Base-by-base conservation (phyloP, 1,139 yeast genomes). In the Zygotorulaspora mrakii region DNA sequence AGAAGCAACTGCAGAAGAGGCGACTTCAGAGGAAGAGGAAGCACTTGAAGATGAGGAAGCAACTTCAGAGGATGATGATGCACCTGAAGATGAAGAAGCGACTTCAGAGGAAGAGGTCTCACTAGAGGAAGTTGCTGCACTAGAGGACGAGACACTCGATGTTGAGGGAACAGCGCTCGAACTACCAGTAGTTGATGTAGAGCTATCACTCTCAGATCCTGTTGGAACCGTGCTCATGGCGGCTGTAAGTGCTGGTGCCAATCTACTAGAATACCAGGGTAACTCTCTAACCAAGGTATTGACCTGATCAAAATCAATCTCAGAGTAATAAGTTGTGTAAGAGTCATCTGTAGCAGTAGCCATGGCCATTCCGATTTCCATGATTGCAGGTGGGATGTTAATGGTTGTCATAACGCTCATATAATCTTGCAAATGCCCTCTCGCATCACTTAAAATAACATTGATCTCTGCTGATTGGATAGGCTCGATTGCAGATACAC, bases 91-190 rank as follows among this genome's bases (percentile, higher is more conserved):
- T 6, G 31, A 9, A 7, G 35, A 31, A 4, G 23, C 12, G 5
- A 9, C 31, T 3, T 9, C 9, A 14, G 31, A 30, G 7, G 39
- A 36, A 9, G 39, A 9, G 9, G 12, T 21, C 7, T 18, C 18
- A 12, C 29, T 33, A 4, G 22, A 33, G 23, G 23, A 11, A 44
- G 75, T 74, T 29, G 79, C 67, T 24, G 70, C 73, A 35, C 67
- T 50, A 52, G 89, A 87, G 31, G 85, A 79, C 44, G 84, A 61
- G 61, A 86, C 81, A 64, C 76, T 73, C 60, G 73, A 69, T 45
- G 81, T 69, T 34, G 72, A 50, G 40, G 76, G 66, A 38, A 73
- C 69, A 47, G 64, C 56, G 55, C 57, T 65, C 37, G 67, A 49
- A 40, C 21, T 28, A 10, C 17, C 18, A 10, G 35, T n/a, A 17